Percentiles rank a stretch among this genome's conserved stretches.
Conservation (phyloP, 441 rosid genomes). For the Hura crepitans region DNA sequence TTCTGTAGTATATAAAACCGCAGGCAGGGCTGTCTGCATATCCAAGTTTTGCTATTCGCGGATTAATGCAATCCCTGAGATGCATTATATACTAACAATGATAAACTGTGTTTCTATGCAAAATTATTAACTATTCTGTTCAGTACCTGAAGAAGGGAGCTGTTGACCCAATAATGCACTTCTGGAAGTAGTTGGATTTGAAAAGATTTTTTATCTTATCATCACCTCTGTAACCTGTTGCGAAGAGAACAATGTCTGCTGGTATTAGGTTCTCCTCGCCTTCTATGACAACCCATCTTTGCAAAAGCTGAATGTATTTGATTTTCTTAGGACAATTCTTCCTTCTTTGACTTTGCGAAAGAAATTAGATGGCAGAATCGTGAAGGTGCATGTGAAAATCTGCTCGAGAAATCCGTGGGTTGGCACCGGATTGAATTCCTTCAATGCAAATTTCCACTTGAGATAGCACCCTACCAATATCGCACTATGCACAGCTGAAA, state of each 20-base stretch:
- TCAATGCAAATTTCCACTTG: conserved; percentile 31
- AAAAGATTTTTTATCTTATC: conserved; percentile 44
- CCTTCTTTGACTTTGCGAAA: conserved; percentile 34
- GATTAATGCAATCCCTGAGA: conserved; percentile 41
- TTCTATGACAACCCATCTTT: conserved; percentile 34
- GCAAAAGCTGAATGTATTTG: conserved; percentile 39
- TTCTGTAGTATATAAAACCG: conserved; percentile 33
- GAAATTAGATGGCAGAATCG: conserved; percentile 33
- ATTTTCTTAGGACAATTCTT: conserved; percentile 38
- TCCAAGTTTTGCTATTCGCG: conserved; percentile 37
- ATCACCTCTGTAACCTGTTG: conserved; percentile 47
- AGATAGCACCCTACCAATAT: conserved; percentile 39
- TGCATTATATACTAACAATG: background rate
- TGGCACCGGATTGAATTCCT: conserved; percentile 47
- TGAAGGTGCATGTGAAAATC: conserved; percentile 26
- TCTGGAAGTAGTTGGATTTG: conserved; percentile 25
- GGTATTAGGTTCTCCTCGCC: conserved; percentile 26
- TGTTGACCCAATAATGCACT: conserved; percentile 33
- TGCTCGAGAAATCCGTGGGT: conserved; percentile 32
- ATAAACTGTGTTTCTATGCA: background rate
- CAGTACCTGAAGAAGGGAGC: conserved; percentile 51
- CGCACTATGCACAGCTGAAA: conserved; percentile 42
- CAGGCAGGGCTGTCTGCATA: conserved; percentile 30
- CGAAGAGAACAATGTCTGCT: conserved; percentile 43
- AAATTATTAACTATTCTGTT: background rate